Base-by-base conservation (phyloP, 2,329 filamentous ascomycete species). In the Graphium sp. region DNA sequence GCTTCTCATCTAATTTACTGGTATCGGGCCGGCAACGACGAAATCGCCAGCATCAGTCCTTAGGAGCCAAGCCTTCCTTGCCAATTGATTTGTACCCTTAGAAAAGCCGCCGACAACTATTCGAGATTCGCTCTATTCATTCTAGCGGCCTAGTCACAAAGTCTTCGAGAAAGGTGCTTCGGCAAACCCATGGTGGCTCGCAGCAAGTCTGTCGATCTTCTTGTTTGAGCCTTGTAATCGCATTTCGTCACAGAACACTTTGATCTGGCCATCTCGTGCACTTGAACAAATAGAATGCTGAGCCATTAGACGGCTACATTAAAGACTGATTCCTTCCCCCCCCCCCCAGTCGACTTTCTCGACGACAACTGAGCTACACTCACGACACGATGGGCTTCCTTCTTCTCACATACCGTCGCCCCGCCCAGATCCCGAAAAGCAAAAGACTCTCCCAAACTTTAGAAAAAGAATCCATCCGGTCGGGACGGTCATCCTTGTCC, bases 371-470 rank as follows among this genome's bases (percentile, higher is more conserved):
- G 18, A n/a, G n/a, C 3, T 7, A n/a, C 16, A 13, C 16, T 18
- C 8, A 18, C n/a, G 25, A n/a, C 25, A 27, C 25, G 5, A 27
- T 27, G 25, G 25, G 25, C 3, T 18, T 27, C 11, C 25, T 27
- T n/a, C 25, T 18, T n/a, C 16, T 27, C n/a, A 27, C 25, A 12
- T 27, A 27, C 25, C 20, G 17, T n/a, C 25, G 25, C 15, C 25
- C 25, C 7, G n/a, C 25, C 8, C 16, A 27, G n/a, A 13, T 27
- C 12, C 13, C 25, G 12, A 26, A 26, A 12, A 27, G 25, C 11
- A 16, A n/a, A n/a, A 18, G 13, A 18, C 15, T 18, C 12, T n/a
- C 16, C 15, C 6, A 6, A n/a, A 10, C 14, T 26, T 17, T 18
- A 6, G 25, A 27, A 12, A 18, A 11, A n/a, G 25, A 16, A 19